Percentiles rank a stretch among this genome's conserved stretches.
Evolutionary conservation across 1,139 yeast species (phyloP).

Genomic region (Debaryomycetaceae sp.): DNA sequence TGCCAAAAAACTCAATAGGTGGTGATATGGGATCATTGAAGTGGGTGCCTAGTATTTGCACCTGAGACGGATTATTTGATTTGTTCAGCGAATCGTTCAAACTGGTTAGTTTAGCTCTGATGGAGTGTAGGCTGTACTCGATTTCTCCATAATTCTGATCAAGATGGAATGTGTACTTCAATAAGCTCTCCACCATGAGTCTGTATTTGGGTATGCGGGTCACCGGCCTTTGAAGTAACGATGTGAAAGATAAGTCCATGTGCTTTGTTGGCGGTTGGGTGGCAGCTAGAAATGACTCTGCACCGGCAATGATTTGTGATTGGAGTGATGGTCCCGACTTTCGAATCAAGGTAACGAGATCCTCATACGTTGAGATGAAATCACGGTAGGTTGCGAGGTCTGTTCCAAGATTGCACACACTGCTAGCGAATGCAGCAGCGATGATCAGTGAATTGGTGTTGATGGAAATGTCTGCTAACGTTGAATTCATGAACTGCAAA

Average conservation of each 20-base stretch:
- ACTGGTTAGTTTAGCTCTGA: slow-evolving; percentile 20
- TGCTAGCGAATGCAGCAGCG: slow-evolving; percentile 21
- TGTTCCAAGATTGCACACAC: slow-evolving; percentile 25
- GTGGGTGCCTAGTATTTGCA: slow-evolving; percentile 10
- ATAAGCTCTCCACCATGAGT: slow-evolving; percentile 41
- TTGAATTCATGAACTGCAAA: slow-evolving; percentile 8
- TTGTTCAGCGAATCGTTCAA: slow-evolving; percentile 23
- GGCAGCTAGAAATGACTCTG: slow-evolving; percentile 32
- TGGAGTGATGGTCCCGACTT: too few relatives aligned
- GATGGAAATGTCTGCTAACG: not conserved
- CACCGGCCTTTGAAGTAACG: slow-evolving; percentile 53
- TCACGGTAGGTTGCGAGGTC: slow-evolving; percentile 28
- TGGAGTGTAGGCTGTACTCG: slow-evolving; percentile 9
- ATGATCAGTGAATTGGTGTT: slow-evolving; percentile 11
- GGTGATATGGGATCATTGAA: slow-evolving; percentile 13
- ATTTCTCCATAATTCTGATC: slow-evolving; percentile 7
- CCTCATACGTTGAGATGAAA: slow-evolving; percentile 24
- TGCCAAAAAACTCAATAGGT: slow-evolving; percentile 35
- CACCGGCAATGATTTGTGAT: slow-evolving; percentile 3
- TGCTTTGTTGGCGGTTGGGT: slow-evolving; percentile 30
- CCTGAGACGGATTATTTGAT: slow-evolving; percentile 9
- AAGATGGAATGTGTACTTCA: slow-evolving; percentile 16
- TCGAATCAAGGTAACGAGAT: slow-evolving; percentile 31
- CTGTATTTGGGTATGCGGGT: slow-evolving; percentile 49
- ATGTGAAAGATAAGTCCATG: slow-evolving; percentile 44